Conservation (phyloP, 148 eudicot genomes). For the Rhododendron mucronatum region DNA sequence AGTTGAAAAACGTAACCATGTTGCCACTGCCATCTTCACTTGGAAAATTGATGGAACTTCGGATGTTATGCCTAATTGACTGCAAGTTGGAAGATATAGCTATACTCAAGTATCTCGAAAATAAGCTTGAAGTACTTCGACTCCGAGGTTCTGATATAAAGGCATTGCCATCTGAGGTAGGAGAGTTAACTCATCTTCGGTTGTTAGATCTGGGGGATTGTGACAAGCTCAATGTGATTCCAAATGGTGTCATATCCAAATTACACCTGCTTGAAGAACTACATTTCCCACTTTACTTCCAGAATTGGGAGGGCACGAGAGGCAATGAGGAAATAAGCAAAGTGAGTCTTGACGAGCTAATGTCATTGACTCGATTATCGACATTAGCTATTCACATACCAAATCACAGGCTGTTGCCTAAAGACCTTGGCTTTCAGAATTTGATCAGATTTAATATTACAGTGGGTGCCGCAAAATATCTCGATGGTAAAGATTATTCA, state of each 20-base stretch:
- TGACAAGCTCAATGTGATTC: rapidly evolving
- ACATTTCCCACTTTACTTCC: rapidly evolving
- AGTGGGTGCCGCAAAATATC: neutral
- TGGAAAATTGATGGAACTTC: neutral
- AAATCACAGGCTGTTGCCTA: neutral
- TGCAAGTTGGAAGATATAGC: neutral
- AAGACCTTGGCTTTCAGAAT: neutral
- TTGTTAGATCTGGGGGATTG: neutral
- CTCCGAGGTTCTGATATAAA: neutral
- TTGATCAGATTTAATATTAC: neutral
- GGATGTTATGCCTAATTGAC: neutral
- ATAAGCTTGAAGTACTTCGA: neutral
- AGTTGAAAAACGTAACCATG: rapidly evolving
- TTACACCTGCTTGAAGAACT: neutral
- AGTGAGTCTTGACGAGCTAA: neutral
- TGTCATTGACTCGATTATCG: neutral
- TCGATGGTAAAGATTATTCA: too few species aligned
- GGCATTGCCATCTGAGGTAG: neutral
- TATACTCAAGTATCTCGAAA: neutral
- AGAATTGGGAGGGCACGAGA: neutral
- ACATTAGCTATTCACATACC: neutral
- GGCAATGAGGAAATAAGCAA: neutral
- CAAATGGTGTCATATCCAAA: neutral
- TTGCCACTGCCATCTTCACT: neutral
- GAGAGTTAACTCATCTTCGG: neutral